These are phyloP conservation scores for Hypoxylon crocopeplum DNA, from an alignment of 495 filamentous ascomycete genomes.

Conservation along the genomic window DNA sequence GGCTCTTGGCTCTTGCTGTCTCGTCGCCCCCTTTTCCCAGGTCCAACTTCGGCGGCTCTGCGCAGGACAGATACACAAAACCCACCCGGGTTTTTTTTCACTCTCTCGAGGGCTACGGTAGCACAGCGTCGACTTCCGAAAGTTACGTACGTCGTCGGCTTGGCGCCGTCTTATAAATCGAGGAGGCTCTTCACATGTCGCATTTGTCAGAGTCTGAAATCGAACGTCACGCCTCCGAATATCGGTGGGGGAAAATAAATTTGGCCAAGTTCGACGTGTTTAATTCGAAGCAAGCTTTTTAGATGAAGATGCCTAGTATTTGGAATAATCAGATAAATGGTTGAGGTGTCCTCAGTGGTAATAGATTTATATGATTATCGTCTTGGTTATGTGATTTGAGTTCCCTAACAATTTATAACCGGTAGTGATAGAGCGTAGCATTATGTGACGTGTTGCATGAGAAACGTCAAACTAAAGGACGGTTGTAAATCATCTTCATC, in stretches of 20 bases:
- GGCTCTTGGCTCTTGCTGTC: constrained; percentile 19
- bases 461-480: no score
- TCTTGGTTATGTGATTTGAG: no score
- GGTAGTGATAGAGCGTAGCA: no score
- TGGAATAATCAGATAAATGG: no score
- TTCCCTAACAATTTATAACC: no score
- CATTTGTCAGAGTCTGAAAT: constrained; percentile 34
- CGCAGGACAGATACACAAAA: not conserved
- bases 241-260: constrained; percentile 3
- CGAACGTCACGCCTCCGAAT: constrained; percentile 11
- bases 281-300: constrained; percentile 8
- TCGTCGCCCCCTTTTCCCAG: constrained; percentile 7
- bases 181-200: constrained; percentile 35
- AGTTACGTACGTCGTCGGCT: constrained; percentile 1
- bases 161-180: constrained; percentile 34
- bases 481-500: no score
- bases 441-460: no score
- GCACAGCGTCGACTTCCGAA: no score
- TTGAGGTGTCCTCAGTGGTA: no score
- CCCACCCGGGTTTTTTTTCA: no score
- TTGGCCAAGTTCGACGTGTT: not conserved
- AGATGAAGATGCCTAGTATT: constrained; percentile 9
- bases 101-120: no score
- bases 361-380: no score
- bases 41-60: constrained; percentile 35